Evolutionary conservation across 2,329 filamentous ascomycete genomes (phyloP).

Genomic region (Didymella keratinophila): DNA sequence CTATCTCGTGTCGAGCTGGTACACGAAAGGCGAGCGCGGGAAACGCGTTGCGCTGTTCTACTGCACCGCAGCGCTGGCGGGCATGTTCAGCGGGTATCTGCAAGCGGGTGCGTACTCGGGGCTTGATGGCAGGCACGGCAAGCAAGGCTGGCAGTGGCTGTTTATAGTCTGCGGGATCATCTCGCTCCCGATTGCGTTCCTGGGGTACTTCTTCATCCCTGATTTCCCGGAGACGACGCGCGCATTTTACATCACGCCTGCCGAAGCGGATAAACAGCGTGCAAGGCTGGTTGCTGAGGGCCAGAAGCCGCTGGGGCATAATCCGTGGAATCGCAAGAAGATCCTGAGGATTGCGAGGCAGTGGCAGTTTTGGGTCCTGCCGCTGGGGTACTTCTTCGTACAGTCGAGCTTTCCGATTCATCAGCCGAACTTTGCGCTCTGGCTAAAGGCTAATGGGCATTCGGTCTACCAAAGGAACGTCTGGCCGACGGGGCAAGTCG

Average conservation of each 20-base stretch:
- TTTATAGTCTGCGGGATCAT: constrained; percentile 49
- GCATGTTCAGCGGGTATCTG: constrained; percentile 48
- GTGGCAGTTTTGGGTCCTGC: constrained; percentile 61
- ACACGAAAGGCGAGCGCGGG: constrained; percentile 49
- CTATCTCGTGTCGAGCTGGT: constrained; percentile 54
- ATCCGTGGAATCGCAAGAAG: constrained; percentile 50
- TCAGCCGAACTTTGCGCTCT: constrained; percentile 46
- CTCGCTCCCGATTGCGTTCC: constrained; percentile 54
- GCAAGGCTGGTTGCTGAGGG: constrained; percentile 29
- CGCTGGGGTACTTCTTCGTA: constrained; percentile 57
- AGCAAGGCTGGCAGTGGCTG: constrained; percentile 40
- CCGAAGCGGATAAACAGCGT: too few species aligned
- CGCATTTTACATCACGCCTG: constrained; percentile 13
- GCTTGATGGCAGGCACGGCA: constrained; percentile 36
- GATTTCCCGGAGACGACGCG: constrained; percentile 39
- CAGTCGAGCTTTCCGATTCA: constrained; percentile 30
- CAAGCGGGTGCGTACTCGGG: constrained; percentile 46
- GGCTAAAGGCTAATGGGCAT: constrained; percentile 57
- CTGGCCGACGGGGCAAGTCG: constrained; percentile 57
- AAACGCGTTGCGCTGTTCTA: constrained; percentile 46
- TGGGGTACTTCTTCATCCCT: constrained; percentile 51
- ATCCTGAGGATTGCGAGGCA: constrained; percentile 53
- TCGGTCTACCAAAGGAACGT: constrained; percentile 58
- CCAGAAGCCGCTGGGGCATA: constrained; percentile 50
- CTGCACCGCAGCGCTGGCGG: constrained; percentile 41